A percentile compares a stretch with the other conserved stretches of the same genome.
Evolutionary conservation across 2,329 filamentous ascomycete genomes (phyloP).

Genomic region (Dactylellina haptotyla): DNA sequence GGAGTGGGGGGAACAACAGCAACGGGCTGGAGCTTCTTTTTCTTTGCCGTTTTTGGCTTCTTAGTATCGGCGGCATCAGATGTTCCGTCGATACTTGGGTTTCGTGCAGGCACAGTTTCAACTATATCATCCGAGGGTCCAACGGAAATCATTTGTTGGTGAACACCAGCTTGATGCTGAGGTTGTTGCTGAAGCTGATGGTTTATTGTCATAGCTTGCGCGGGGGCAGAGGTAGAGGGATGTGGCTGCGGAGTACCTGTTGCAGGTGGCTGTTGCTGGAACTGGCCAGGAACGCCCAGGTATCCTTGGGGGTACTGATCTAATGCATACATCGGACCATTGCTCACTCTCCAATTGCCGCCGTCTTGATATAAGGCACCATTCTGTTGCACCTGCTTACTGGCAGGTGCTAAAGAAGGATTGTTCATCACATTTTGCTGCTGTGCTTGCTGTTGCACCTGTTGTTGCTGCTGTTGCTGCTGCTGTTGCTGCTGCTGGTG

Average conservation of each 20-base stretch:
- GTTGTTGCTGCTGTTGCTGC: constrained; percentile 5
- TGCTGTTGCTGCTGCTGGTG: constrained; percentile 31
- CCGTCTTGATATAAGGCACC: constrained; percentile 36
- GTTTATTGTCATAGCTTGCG: constrained; percentile 13
- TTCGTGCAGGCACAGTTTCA: constrained; percentile 17
- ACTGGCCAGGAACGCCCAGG: constrained; percentile 39
- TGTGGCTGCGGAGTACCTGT: constrained; percentile 12
- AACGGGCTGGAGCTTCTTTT: constrained; percentile 32
- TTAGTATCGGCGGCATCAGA: constrained; percentile 27
- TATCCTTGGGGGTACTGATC: constrained; percentile 34
- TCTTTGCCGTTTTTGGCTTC: constrained; percentile 19
- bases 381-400: constrained; percentile 29
- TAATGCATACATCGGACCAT: constrained; percentile 39
- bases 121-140: constrained; percentile 49
- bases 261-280: constrained; percentile 17
- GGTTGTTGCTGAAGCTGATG: constrained; percentile 24
- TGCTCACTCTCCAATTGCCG: constrained; percentile 43
- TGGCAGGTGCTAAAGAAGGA: constrained; percentile 9
- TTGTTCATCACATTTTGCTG: constrained; percentile 21
- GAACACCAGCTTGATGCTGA: constrained; percentile 19
- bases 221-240: constrained; percentile 13
- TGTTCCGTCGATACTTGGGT: constrained; percentile 14
- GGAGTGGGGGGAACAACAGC: constrained; percentile 9
- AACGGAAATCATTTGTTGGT: constrained; percentile 48
- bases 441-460: constrained; percentile 18